phyloP scores from a whole-genome alignment of 2,329 filamentous ascomycete genomes.

The Colletotrichum sp. region DNA sequence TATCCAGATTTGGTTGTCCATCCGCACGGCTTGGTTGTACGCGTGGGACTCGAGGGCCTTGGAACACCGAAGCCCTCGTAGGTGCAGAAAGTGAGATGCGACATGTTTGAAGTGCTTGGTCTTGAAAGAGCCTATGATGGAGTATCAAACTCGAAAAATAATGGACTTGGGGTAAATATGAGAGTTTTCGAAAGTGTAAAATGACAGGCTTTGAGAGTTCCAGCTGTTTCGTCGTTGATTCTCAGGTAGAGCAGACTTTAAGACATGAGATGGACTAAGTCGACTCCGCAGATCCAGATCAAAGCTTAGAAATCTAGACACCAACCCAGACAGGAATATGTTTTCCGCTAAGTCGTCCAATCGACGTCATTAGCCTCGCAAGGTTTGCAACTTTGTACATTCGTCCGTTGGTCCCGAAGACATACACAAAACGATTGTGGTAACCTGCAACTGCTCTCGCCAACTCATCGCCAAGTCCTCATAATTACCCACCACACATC shows the following conservation, averaged over 20 bases:
- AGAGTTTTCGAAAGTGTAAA: too few relatives aligned
- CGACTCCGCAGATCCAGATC: not conserved
- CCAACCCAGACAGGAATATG: not conserved
- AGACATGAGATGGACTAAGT: accelerated
- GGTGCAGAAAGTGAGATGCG: not conserved
- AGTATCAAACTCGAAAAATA: not conserved
- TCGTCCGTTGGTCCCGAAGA: too few relatives aligned
- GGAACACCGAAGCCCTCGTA: not conserved
- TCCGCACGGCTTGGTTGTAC: not conserved
- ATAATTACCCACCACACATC: not conserved
- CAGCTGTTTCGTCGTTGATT: too few relatives aligned
- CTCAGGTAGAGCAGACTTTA: not conserved
- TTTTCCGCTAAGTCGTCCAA: not conserved
- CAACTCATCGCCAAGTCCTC: not conserved
- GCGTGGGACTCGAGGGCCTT: not conserved
- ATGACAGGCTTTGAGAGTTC: too few relatives aligned
- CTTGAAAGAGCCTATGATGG: not conserved
- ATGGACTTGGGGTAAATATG: not conserved
- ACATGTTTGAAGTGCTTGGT: not conserved
- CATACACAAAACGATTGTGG: too few relatives aligned
- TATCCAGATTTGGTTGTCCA: not conserved
- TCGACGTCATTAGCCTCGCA: not conserved
- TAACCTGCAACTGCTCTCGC: not conserved
- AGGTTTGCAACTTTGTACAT: accelerated
- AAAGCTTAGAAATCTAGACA: not conserved